Evolutionary conservation across 116 monocot species (phyloP), one percentile per base, ranked within the genome.

Genomic region (Phalaenopsis hybrid): DNA sequence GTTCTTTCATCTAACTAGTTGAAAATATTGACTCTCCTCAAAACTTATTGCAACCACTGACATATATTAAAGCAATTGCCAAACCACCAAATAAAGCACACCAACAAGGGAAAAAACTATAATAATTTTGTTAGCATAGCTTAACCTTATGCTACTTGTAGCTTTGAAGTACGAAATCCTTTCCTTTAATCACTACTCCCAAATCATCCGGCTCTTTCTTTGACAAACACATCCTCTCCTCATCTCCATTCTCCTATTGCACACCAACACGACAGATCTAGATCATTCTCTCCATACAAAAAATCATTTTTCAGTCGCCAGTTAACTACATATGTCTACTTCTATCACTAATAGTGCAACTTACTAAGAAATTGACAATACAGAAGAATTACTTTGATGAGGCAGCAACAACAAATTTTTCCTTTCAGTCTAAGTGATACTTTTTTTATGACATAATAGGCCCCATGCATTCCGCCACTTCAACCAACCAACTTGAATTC

Each of bases 91-190:
- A 55, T 3, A 55, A 55, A 8, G 16, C 16, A 11, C 2, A 55
- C 55, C 16, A 0, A 7, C 55, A 55, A 55, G 55, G 16, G 6
- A 55, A 55, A 55, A 55, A 55, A 55, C 0, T 37, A 37, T 37
- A 37, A 37, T 37, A 37, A 37, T 3, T 83, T 79, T 91, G 28
- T 20, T 88, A 78, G 59, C 82, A 83, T 45, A 96, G 88, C 74
- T 96, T 91, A 33, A 86, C 81, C 79, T 92, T 96, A 82, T 96
- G 92, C 79, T 96, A 94, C 82, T 91, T 96, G 87, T 96, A 94
- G 84, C 84, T 96, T 86, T 88, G 91, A 43, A 96, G 91, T 82
- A 96, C 83, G 80, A 92, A 94, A 51, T 96, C 94, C 85, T 96
- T 94, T 28, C 92, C 91, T 80, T 94, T 86, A 46, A 92, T 92